Evolutionary conservation across 2,329 filamentous ascomycete genomes (phyloP).

Genomic region (Apiospora arundinis): DNA sequence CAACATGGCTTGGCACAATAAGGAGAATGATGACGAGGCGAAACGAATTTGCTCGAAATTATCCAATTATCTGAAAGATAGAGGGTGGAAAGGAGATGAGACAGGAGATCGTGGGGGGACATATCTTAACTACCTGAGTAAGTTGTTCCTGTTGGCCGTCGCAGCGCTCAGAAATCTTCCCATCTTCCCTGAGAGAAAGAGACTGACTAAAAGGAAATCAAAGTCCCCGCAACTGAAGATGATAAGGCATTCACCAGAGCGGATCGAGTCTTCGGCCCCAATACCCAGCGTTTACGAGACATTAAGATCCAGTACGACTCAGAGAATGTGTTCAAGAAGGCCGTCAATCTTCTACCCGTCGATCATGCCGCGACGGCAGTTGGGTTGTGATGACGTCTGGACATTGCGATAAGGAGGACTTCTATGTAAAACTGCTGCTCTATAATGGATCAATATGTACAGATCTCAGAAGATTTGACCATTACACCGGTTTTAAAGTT

Average conservation of each 20-base stretch:
- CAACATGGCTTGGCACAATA: conserved; percentile 47
- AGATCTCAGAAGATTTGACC: too few species aligned
- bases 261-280: conserved; percentile 40
- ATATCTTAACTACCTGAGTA: conserved; percentile 24
- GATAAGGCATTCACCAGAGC: conserved; percentile 27
- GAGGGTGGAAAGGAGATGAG: conserved; percentile 21
- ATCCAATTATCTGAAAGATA: conserved; percentile 27
- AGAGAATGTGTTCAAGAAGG: conserved; percentile 42
- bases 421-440: too few species aligned
- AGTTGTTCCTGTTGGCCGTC: not conserved
- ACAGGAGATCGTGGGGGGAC: conserved; percentile 21
- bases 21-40: conserved; percentile 43
- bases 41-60: conserved; percentile 45
- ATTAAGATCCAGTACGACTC: conserved; percentile 45
- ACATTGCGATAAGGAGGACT: too few species aligned
- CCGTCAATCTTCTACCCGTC: conserved; percentile 18
- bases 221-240: conserved; percentile 20
- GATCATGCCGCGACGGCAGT: too few species aligned
- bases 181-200: not conserved
- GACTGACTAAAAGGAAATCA: not conserved
- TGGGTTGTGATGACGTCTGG: not conserved
- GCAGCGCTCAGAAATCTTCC: too few species aligned
- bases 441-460: too few species aligned
- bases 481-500: too few species aligned
- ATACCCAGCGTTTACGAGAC: conserved; percentile 37